Conservation (phyloP, 148 eudicot genomes). For the Nyssa sinensis region DNA sequence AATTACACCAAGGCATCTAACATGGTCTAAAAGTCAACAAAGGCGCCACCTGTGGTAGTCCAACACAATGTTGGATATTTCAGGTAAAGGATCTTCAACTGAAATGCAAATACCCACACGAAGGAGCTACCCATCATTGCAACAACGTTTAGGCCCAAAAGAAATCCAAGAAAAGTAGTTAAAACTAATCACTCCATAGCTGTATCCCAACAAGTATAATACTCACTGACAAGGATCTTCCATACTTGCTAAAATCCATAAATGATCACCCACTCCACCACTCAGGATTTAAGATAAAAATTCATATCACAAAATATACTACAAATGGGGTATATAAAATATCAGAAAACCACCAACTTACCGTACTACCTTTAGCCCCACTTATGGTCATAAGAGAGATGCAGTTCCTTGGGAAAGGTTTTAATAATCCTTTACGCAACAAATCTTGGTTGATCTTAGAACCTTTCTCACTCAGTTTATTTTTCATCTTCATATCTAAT, state of each 20-base stretch:
- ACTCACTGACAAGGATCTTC: neutral
- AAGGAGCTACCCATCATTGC: neutral
- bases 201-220: neutral
- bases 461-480: conserved; percentile 59
- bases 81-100: too few species aligned
- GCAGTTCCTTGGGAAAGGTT: conserved; percentile 87
- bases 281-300: neutral
- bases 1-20: neutral
- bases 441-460: conserved; percentile 58
- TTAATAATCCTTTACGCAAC: conserved; percentile 66
- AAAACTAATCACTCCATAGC: neutral
- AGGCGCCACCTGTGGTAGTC: too few species aligned
- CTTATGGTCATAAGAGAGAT: conserved; percentile 93
- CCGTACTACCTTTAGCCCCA: conserved; percentile 98
- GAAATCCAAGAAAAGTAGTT: neutral
- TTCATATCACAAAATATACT: neutral
- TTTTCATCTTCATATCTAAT: conserved; percentile 90
- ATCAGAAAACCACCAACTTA: conserved; percentile 37
- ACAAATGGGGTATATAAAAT: neutral
- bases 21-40: neutral
- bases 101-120: too few species aligned
- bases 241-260: neutral
- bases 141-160: neutral
- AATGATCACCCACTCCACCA: neutral
- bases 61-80: too few species aligned